These are phyloP conservation scores for Quercus tomentella DNA, from an alignment of 331 rosid species.

Conservation along the genomic window DNA sequence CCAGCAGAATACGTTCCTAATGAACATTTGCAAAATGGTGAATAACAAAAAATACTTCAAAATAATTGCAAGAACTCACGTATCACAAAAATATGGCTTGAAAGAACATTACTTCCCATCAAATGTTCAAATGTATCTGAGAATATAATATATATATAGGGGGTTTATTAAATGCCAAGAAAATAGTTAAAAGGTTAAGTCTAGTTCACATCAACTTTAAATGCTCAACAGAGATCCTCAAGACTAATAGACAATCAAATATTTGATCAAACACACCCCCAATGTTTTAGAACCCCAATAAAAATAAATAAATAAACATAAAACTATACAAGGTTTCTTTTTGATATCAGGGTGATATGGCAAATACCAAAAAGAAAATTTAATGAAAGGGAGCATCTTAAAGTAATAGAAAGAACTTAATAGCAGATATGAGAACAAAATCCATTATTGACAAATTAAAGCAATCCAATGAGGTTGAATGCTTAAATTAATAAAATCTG, in stretches of 20 bases:
- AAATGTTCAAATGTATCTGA: background rate
- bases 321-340: too few species aligned
- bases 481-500: background rate
- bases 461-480: background rate
- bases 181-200: background rate
- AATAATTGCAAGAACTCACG: constrained; percentile 11
- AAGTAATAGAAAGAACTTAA: background rate
- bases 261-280: background rate
- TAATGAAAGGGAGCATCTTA: background rate
- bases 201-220: background rate
- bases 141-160: background rate
- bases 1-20: constrained; percentile 82
- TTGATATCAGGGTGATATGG: background rate
- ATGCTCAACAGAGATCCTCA: background rate
- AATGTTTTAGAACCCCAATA: background rate
- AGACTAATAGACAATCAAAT: background rate
- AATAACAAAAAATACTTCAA: constrained; percentile 5
- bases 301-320: too few species aligned
- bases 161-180: background rate
- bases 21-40: constrained; percentile 18
- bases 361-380: background rate
- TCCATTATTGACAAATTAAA: background rate
- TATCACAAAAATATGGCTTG: background rate
- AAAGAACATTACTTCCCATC: background rate
- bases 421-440: background rate